phyloP scores from a whole-genome alignment of 2,329 filamentous ascomycete genomes.

The Metarhizium sp. region DNA sequence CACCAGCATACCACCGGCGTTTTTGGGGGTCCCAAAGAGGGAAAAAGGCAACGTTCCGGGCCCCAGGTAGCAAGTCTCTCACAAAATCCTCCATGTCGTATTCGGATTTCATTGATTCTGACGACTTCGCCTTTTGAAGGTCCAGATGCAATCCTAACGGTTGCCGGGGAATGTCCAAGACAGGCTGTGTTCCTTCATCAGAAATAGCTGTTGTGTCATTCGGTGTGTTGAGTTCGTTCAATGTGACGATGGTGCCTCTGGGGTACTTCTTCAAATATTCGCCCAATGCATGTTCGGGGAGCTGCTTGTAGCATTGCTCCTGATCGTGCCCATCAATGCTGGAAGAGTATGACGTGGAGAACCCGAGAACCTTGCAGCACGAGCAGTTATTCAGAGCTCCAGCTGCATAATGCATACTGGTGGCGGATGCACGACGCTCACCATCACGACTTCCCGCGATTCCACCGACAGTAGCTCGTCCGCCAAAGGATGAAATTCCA shows the following conservation, averaged over 20 bases:
- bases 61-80: slow-evolving; percentile 28
- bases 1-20: slow-evolving; percentile 38
- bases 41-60: slow-evolving; percentile 35
- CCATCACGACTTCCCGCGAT: not conserved
- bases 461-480: not conserved
- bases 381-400: not conserved
- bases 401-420: slow-evolving; percentile 1
- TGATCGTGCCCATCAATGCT: slow-evolving; percentile 21
- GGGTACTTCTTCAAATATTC: slow-evolving; percentile 2
- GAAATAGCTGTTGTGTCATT: not conserved
- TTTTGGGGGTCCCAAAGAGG: slow-evolving; percentile 37
- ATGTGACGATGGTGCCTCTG: slow-evolving; percentile 1
- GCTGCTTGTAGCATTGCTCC: slow-evolving; percentile 1
- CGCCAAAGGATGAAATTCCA: slow-evolving; percentile 18
- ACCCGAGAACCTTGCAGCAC: slow-evolving; percentile 26
- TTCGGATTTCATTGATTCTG: not conserved
- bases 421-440: not conserved
- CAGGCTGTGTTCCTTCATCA: not conserved
- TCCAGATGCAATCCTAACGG: not conserved
- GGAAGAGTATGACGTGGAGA: slow-evolving; percentile 24
- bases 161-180: not conserved
- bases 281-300: slow-evolving; percentile 2
- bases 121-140: not conserved
- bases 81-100: slow-evolving; percentile 14
- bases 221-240: not conserved